A percentile compares a stretch with the other conserved stretches of the same genome.
phyloP scores from a whole-genome alignment of 2,329 filamentous ascomycete genomes.

The Diaporthe ampelina region DNA sequence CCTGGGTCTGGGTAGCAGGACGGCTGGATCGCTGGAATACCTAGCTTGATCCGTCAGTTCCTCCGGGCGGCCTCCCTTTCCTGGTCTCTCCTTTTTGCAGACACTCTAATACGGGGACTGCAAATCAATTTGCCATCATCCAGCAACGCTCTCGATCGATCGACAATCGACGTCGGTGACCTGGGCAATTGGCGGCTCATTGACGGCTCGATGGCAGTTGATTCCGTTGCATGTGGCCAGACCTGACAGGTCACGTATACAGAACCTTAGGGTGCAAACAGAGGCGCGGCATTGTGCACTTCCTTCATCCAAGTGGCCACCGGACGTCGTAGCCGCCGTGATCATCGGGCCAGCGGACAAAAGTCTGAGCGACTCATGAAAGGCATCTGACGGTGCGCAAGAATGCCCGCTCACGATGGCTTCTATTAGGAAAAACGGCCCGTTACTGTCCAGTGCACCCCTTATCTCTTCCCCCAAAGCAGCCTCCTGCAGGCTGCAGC shows the following conservation, averaged over 20 bases:
- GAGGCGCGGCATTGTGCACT: neutral
- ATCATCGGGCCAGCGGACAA: neutral
- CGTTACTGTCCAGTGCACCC: constrained; percentile 20
- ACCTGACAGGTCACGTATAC: neutral
- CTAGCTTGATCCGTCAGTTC: constrained; percentile 6
- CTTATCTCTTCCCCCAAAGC: constrained; percentile 29
- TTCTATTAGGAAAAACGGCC: constrained; percentile 34
- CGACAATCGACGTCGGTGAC: constrained; percentile 5
- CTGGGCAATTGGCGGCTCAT: neutral
- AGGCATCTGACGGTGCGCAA: constrained; percentile 5
- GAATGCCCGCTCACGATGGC: constrained; percentile 13
- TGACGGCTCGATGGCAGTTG: neutral
- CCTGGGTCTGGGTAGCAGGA: neutral
- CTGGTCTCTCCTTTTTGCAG: neutral
- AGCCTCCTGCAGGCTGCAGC: constrained; percentile 38
- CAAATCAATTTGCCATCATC: constrained; percentile 18
- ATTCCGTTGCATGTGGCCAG: neutral
- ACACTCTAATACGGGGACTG: neutral
- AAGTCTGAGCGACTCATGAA: constrained; percentile 14
- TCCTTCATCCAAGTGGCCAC: neutral
- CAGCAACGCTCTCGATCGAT: constrained; percentile 13
- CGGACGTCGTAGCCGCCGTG: neutral
- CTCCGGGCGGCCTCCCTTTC: constrained; percentile 6
- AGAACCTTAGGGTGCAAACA: too few species aligned
- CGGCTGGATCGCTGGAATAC: neutral